Percentiles rank a stretch among this genome's conserved stretches.
phyloP scores from a whole-genome alignment of 208 protist species.

The Crithidia bombi region DNA sequence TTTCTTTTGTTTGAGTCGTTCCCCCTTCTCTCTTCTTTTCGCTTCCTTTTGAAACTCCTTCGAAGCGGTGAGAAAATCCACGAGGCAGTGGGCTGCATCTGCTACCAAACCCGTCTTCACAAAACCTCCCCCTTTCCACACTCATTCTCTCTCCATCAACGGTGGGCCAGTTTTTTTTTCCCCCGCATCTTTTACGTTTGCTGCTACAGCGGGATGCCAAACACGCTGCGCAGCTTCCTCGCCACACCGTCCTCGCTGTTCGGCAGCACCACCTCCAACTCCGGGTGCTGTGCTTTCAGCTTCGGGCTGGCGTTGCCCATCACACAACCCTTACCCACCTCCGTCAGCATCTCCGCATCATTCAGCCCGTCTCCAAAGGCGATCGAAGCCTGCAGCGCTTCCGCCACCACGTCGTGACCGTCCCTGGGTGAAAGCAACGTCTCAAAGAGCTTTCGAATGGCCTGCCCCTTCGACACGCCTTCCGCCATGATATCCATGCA shows the following conservation, averaged over 20 bases:
- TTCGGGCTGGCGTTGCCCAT: conserved; percentile 57
- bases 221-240: conserved; percentile 50
- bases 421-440: conserved; percentile 21
- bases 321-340: conserved; percentile 52
- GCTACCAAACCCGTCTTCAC: no score
- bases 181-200: neutral
- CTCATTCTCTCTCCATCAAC: no score
- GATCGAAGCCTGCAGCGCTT: conserved; percentile 35
- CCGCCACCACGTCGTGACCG: conserved; percentile 17
- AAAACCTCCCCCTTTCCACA: no score
- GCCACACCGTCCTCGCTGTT: conserved; percentile 59
- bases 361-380: conserved; percentile 72
- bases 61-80: no score
- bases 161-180: no score
- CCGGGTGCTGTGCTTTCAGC: conserved; percentile 36
- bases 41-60: no score
- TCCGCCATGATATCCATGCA: conserved; percentile 48
- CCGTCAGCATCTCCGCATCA: conserved; percentile 53
- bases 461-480: conserved; percentile 38
- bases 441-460: conserved; percentile 32
- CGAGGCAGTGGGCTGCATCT: no score
- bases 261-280: conserved; percentile 47
- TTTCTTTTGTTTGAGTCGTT: no score
- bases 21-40: no score
- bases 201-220: conserved; percentile 21